Base-by-base conservation (phyloP, 495 filamentous ascomycete species). In the Halenospora varia region DNA sequence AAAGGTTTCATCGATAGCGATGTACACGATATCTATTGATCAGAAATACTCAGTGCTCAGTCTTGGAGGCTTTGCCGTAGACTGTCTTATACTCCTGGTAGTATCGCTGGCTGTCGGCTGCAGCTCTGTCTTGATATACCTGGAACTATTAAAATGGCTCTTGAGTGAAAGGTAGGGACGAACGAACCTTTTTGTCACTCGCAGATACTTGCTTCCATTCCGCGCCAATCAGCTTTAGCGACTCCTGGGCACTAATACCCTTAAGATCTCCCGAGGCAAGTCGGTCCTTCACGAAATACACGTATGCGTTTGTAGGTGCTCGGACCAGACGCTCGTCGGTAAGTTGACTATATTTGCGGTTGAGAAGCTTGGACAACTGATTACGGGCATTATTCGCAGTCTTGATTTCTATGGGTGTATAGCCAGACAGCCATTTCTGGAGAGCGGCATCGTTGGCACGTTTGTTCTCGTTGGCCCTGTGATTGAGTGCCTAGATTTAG, bases 331-430 rank as follows among this genome's bases (percentile, higher is more conserved):
- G 73, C 9, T 82, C 75, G 65, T 89, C 86, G 9, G 70, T 13
- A 56, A 46, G 87, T 61, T 2, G 19, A 44, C 2, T 1, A 3
- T 42, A 51, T 41, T 51, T 59, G 25, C 40, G 49, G 10, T 61
- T 68, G 9, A 51, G 54, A 8, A 39, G 53, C 9, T 72, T 53
- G 29, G 23, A 49, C 11, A 89, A 71, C 0, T 42, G 19, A 3
- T 20, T 56, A 17, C 87, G 79, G 8, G 86, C 87, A 11, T 19
- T 52, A 60, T 90, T 90, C 48, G 87, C 86, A 10, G 73, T 48
- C 26, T 70, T 68, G 55, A 90, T 86, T 62, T 83, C 63, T 1
- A 75, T 67, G 3, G 82, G 80, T 6, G 82, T 80, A 60, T 86
- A 69, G 0, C 70, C 68, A 25, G 80, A 64, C 19, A 89, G 62